A percentile compares a stretch with the other conserved stretches of the same genome.
Conservation (phyloP, 2,329 filamentous ascomycete species). For the Epicoccum sorghinum region DNA sequence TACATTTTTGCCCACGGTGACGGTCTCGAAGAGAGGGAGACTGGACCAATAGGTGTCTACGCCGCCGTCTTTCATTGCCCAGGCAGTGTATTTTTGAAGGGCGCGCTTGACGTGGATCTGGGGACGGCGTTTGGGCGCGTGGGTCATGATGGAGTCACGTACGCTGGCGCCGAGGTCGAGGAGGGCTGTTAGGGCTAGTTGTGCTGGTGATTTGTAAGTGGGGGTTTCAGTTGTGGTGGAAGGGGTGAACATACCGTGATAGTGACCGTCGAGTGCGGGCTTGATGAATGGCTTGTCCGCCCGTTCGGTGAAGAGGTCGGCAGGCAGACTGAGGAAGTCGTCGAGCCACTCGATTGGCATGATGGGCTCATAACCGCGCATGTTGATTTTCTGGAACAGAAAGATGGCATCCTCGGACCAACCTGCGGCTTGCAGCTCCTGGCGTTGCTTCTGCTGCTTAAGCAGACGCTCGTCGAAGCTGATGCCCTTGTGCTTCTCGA, state of each 20-base stretch:
- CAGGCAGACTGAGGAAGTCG: conserved; percentile 61
- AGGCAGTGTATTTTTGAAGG: conserved; percentile 58
- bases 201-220: conserved; percentile 45
- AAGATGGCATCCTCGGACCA: conserved; percentile 61
- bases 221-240: too few relatives aligned
- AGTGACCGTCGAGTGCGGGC: conserved; percentile 51
- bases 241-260: conserved; percentile 48
- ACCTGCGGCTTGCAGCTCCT: conserved; percentile 49
- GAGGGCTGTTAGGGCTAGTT: conserved; percentile 57
- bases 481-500: conserved; percentile 30
- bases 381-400: conserved; percentile 59
- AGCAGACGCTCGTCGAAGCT: conserved; percentile 31
- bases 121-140: conserved; percentile 43
- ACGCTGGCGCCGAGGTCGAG: conserved; percentile 59
- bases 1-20: conserved; percentile 49
- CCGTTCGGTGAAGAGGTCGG: conserved; percentile 56
- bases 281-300: conserved; percentile 55
- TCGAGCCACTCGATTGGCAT: conserved; percentile 58
- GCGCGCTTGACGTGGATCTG: conserved; percentile 49
- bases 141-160: conserved; percentile 55
- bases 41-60: conserved; percentile 45
- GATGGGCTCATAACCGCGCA: conserved; percentile 63
- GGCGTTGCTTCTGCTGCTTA: conserved; percentile 22
- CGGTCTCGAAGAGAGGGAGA: conserved; percentile 55
- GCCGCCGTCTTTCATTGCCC: conserved; percentile 59